Conservation (phyloP, 768 basidiomycete genomes). For the Suillus tomentosus region DNA sequence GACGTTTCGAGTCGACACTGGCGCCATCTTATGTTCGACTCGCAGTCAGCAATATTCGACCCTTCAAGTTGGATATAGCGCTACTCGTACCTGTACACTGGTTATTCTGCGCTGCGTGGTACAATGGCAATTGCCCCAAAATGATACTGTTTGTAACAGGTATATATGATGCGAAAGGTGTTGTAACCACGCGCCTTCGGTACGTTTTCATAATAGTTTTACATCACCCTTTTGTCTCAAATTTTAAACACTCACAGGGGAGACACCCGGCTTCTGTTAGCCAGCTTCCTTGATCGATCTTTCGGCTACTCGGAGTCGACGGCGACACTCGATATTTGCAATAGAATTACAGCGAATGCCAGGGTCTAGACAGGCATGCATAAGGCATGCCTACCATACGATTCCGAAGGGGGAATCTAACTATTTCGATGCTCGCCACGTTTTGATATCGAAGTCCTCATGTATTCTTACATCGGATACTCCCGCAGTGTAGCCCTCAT, state of each 20-base stretch:
- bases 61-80: too few relatives aligned
- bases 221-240: neutral
- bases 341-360: neutral
- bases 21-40: too few relatives aligned
- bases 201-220: neutral
- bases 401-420: neutral
- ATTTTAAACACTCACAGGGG: neutral
- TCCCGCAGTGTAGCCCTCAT: neutral
- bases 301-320: neutral
- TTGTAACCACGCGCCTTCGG: neutral
- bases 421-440: neutral
- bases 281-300: neutral
- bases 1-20: too few relatives aligned
- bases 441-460: constrained; percentile 5
- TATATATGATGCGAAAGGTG: neutral
- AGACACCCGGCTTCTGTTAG: too few relatives aligned
- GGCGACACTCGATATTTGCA: neutral
- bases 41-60: too few relatives aligned
- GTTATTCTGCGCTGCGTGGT: too few relatives aligned
- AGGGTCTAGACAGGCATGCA: neutral
- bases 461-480: neutral
- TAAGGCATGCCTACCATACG: neutral
- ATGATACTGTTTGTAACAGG: neutral
- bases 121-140: too few relatives aligned
- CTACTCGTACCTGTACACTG: too few relatives aligned